Conservation (phyloP, 1,284 basidiomycete species). For the Cryptococcus deneoformans region DNA sequence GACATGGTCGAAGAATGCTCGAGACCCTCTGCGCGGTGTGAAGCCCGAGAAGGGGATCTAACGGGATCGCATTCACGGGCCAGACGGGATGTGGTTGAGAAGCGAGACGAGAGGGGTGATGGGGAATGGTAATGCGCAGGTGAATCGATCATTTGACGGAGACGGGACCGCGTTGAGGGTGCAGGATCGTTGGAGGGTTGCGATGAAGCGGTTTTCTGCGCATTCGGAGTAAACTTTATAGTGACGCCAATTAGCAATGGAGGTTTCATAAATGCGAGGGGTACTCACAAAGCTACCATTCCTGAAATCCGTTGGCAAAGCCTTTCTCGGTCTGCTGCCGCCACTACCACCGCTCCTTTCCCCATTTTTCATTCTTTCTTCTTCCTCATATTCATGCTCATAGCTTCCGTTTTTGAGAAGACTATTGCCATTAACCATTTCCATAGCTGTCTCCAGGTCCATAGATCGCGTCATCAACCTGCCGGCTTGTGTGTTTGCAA, state of each 20-base stretch:
- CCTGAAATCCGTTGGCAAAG: conserved; percentile 36
- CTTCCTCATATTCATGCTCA: conserved; percentile 7
- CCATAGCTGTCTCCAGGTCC: neutral
- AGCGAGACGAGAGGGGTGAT: conserved; percentile 11
- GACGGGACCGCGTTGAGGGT: conserved; percentile 13
- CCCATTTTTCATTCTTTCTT: conserved; percentile 18
- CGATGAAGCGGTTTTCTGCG: neutral
- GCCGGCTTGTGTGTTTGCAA: neutral
- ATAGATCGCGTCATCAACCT: neutral
- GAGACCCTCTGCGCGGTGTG: conserved; percentile 9
- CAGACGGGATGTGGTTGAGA: conserved; percentile 7
- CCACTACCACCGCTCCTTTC: conserved; percentile 26
- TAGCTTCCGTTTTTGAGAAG: neutral
- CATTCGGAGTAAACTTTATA: conserved; percentile 30
- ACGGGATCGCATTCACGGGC: conserved; percentile 8
- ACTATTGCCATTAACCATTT: neutral
- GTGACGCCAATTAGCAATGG: neutral
- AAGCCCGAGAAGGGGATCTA: conserved; percentile 4
- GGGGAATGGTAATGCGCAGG: conserved; percentile 6
- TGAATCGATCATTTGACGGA: conserved; percentile 12
- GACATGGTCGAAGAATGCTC: conserved; percentile 9
- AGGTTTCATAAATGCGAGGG: neutral
- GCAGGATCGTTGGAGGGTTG: conserved; percentile 2
- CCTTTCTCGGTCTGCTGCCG: conserved; percentile 24
- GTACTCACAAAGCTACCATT: conserved; percentile 28